phyloP scores from a whole-genome alignment of 768 basidiomycete genomes.

The Glaciozyma martinii region DNA sequence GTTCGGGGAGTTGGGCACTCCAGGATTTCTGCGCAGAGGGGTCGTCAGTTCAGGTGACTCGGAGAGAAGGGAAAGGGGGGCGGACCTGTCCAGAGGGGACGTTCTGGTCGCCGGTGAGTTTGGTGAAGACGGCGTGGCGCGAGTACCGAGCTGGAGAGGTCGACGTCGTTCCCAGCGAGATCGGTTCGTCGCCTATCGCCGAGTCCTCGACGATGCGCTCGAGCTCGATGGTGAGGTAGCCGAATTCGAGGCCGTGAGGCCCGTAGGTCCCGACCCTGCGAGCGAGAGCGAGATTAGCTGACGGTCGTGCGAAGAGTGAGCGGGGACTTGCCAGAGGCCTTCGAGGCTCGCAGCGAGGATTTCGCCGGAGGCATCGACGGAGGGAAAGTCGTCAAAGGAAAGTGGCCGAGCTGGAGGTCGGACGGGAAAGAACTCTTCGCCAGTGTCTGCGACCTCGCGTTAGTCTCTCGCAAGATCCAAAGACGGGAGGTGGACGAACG shows the following conservation, averaged over 20 bases:
- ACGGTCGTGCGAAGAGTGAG: not conserved
- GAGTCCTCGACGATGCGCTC: not conserved
- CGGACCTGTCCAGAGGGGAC: slow-evolving; percentile 19
- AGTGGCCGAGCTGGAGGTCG: slow-evolving; percentile 11
- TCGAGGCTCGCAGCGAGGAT: slow-evolving; percentile 13
- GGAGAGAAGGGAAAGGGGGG: not conserved
- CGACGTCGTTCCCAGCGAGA: too few relatives aligned
- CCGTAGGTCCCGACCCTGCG: slow-evolving; percentile 27
- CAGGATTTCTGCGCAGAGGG: not conserved
- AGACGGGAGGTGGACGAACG: not conserved
- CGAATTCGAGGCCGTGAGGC: slow-evolving; percentile 27
- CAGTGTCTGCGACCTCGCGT: too few relatives aligned
- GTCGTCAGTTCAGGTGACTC: not conserved
- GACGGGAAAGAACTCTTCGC: slow-evolving; percentile 24
- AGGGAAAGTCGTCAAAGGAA: not conserved
- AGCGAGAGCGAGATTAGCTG: not conserved
- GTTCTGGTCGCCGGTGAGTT: slow-evolving; percentile 28
- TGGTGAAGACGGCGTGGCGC: slow-evolving; percentile 17
- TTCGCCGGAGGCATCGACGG: not conserved
- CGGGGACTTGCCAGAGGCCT: slow-evolving; percentile 15
- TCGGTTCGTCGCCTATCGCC: not conserved
- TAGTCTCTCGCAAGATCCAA: too few relatives aligned
- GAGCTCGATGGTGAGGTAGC: slow-evolving; percentile 10
- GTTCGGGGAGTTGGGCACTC: not conserved
- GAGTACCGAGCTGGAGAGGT: not conserved